phyloP scores from a whole-genome alignment of 2,329 filamentous ascomycete species.

The Penicillium fuscoglaucum region DNA sequence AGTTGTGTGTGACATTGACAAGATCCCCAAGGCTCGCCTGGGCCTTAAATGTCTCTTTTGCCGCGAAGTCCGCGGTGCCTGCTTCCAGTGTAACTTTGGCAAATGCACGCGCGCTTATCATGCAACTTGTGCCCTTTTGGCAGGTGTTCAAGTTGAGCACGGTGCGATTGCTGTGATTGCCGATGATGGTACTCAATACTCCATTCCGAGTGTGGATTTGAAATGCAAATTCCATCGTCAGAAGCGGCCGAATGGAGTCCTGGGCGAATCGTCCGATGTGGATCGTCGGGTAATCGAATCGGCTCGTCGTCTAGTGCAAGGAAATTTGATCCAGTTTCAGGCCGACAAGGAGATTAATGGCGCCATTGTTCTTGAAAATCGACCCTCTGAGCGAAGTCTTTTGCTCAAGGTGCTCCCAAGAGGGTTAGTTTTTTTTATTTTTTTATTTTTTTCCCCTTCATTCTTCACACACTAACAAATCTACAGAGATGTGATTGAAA shows the following conservation, averaged over 20 bases:
- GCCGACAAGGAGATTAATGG: constrained; percentile 85
- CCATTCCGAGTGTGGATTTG: constrained; percentile 87
- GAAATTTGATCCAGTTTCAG: constrained; percentile 85
- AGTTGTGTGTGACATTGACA: constrained; percentile 72
- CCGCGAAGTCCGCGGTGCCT: constrained; percentile 89
- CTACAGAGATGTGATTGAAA: constrained; percentile 54
- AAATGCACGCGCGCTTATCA: constrained; percentile 94
- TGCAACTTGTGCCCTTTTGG: constrained; percentile 87
- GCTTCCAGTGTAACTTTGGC: constrained; percentile 93
- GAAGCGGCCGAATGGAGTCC: constrained; percentile 76
- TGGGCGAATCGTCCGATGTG: constrained; percentile 68
- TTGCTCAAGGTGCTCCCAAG: constrained; percentile 81
- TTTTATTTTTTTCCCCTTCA: constrained; percentile 3
- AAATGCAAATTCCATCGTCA: constrained; percentile 91
- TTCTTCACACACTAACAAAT: constrained; percentile 8
- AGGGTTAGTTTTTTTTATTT: constrained; percentile 59
- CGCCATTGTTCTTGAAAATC: constrained; percentile 82
- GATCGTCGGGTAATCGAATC: constrained; percentile 68
- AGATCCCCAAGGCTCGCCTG: constrained; percentile 80
- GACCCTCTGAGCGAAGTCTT: constrained; percentile 70
- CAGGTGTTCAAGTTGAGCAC: constrained; percentile 87
- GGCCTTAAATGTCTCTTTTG: constrained; percentile 95
- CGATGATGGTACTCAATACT: constrained; percentile 89
- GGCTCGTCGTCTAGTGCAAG: constrained; percentile 66
- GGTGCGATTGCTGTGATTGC: constrained; percentile 82